phyloP scores from a whole-genome alignment of 2,329 filamentous ascomycete genomes.

The Penicillium sp. region DNA sequence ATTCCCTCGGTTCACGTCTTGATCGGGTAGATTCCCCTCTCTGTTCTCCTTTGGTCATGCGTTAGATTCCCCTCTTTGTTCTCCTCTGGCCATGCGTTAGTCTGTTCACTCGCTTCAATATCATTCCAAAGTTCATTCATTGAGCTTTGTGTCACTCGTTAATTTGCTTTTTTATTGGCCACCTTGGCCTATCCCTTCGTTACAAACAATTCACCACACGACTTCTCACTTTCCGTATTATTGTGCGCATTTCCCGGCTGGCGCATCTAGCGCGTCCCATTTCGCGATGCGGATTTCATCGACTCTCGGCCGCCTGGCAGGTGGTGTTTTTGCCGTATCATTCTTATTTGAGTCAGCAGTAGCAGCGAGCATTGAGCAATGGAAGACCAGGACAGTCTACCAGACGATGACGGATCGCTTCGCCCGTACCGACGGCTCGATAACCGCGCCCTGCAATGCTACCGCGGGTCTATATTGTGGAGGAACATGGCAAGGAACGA shows the following conservation, averaged over 20 bases:
- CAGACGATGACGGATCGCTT: conserved; percentile 51
- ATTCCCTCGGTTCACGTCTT: background rate
- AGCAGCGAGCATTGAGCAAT: conserved; percentile 32
- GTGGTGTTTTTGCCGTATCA: conserved; percentile 1
- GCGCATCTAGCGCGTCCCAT: background rate
- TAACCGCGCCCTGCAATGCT: conserved; percentile 31
- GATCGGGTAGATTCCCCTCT: background rate
- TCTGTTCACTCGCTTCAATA: background rate
- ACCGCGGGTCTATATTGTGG: conserved; percentile 48
- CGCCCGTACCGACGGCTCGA: conserved; percentile 43
- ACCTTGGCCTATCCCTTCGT: background rate
- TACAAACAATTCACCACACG: background rate
- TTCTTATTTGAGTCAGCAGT: conserved; percentile 10
- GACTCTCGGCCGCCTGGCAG: background rate
- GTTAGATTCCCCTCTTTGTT: background rate
- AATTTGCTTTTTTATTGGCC: background rate
- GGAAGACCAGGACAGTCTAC: conserved; percentile 48
- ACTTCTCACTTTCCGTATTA: background rate
- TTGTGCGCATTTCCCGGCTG: background rate
- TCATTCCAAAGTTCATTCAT: background rate
- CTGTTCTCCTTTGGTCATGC: background rate
- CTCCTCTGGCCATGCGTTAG: background rate
- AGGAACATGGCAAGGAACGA: conserved; percentile 53
- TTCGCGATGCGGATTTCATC: background rate
- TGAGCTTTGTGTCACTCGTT: background rate